These are phyloP conservation scores for Penicillium verrucosum DNA, from an alignment of 2,329 filamentous ascomycete genomes.

Conservation along the genomic window DNA sequence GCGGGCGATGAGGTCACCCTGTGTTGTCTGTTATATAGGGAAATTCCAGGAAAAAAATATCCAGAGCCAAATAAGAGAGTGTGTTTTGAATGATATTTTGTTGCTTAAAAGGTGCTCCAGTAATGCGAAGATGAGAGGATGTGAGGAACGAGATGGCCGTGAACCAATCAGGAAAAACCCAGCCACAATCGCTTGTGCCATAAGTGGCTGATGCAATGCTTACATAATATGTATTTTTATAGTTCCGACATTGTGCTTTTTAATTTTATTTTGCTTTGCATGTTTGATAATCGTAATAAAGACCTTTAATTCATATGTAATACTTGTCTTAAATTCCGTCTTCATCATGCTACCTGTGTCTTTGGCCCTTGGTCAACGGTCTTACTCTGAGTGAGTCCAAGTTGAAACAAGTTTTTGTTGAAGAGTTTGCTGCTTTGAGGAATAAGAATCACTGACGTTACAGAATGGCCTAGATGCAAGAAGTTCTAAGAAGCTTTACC, in stretches of 20 bases:
- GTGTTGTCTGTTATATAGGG: background rate
- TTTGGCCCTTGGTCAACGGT: background rate
- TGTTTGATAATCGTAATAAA: background rate
- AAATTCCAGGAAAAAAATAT: background rate
- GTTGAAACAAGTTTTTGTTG: background rate
- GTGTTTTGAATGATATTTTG: background rate
- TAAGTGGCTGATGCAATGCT: background rate
- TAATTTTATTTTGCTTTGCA: background rate
- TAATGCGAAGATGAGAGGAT: background rate
- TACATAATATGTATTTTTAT: background rate
- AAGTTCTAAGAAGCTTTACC: conserved; percentile 21
- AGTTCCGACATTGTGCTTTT: background rate
- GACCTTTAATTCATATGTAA: background rate
- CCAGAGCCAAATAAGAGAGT: background rate
- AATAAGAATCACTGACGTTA: background rate
- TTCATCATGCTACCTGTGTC: background rate
- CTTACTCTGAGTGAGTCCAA: background rate
- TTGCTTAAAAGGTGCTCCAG: background rate
- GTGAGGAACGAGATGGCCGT: background rate
- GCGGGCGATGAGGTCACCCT: background rate
- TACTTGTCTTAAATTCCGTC: background rate
- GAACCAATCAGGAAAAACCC: conserved; percentile 3
- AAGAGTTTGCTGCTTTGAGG: background rate
- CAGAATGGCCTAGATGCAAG: background rate
- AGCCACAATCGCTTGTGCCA: conserved; percentile 2